Conservation (phyloP, 345 rosid species). For the Draba incana region DNA sequence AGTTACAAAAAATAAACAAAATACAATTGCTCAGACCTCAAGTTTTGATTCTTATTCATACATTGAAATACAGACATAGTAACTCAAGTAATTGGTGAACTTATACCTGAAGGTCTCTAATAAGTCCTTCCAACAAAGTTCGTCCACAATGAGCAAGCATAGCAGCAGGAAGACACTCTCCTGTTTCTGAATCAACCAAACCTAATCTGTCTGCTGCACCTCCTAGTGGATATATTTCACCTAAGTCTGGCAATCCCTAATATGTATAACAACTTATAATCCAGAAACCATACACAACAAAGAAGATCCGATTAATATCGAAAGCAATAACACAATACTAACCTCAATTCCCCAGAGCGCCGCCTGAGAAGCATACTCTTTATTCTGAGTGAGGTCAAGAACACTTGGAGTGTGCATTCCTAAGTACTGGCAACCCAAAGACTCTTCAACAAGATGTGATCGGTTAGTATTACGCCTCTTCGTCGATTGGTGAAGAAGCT, state of each 20-base stretch:
- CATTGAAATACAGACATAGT: slow-evolving; percentile 28
- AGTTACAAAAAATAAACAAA: slow-evolving; percentile 12
- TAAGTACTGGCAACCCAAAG: slow-evolving; percentile 59
- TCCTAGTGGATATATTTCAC: slow-evolving; percentile 94
- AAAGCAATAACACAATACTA: slow-evolving; percentile 25
- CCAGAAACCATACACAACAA: slow-evolving; percentile 35
- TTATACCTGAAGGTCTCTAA: slow-evolving; percentile 91
- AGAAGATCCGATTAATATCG: background rate
- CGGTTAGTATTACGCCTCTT: slow-evolving; percentile 49
- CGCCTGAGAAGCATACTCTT: slow-evolving; percentile 84
- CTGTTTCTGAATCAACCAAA: slow-evolving; percentile 78
- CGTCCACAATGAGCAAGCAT: slow-evolving; percentile 95
- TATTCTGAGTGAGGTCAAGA: slow-evolving; percentile 70
- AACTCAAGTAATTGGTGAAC: slow-evolving; percentile 23
- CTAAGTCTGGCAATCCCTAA: slow-evolving; percentile 91
- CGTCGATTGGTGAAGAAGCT: slow-evolving; percentile 68
- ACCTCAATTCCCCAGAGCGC: slow-evolving; percentile 97
- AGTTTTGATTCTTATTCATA: background rate
- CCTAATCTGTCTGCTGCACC: slow-evolving; percentile 94
- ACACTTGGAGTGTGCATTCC: slow-evolving; percentile 77
- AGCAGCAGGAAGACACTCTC: slow-evolving; percentile 96
- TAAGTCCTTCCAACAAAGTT: slow-evolving; percentile 89
- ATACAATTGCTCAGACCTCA: background rate
- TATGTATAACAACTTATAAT: slow-evolving; percentile 54
- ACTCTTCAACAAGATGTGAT: slow-evolving; percentile 49